A percentile compares a stretch with the other conserved stretches of the same genome.
These are phyloP conservation scores for Solanum etuberosum DNA, from an alignment of 257 asterid species.

Conservation along the genomic window DNA sequence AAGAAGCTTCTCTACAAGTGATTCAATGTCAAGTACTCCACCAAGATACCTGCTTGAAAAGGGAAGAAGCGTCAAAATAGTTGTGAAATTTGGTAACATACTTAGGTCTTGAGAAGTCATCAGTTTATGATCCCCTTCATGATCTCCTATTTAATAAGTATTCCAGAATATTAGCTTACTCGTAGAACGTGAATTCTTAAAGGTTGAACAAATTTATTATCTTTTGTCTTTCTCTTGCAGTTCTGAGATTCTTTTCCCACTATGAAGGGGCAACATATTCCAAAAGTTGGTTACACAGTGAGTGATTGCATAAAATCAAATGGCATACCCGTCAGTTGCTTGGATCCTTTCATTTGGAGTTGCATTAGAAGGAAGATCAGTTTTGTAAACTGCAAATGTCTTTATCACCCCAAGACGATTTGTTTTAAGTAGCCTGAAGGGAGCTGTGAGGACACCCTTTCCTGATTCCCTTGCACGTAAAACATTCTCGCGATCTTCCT, in stretches of 20 bases:
- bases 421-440: slow-evolving; percentile 82
- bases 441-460: slow-evolving; percentile 97
- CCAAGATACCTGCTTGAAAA: slow-evolving; percentile 73
- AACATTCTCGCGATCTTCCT: slow-evolving; percentile 97
- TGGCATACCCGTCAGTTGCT: slow-evolving; percentile 73
- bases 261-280: neutral
- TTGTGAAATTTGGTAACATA: neutral
- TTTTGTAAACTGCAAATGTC: slow-evolving; percentile 88
- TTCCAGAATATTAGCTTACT: neutral
- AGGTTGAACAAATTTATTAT: neutral
- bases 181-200: neutral
- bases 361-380: slow-evolving; percentile 55
- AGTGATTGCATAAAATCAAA: neutral
- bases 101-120: neutral
- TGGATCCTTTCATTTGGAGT: slow-evolving; percentile 66
- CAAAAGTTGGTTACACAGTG: neutral
- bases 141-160: neutral
- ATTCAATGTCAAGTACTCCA: slow-evolving; percentile 94
- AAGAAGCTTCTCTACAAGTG: slow-evolving; percentile 93
- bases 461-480: slow-evolving; percentile 94
- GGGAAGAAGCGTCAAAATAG: neutral
- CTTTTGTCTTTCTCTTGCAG: neutral
- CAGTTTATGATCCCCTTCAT: neutral
- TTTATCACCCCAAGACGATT: slow-evolving; percentile 91
- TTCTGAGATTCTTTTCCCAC: neutral